Base-by-base conservation (phyloP, 2,329 filamentous ascomycete genomes). In the Penicillium fuscoglaucum region DNA sequence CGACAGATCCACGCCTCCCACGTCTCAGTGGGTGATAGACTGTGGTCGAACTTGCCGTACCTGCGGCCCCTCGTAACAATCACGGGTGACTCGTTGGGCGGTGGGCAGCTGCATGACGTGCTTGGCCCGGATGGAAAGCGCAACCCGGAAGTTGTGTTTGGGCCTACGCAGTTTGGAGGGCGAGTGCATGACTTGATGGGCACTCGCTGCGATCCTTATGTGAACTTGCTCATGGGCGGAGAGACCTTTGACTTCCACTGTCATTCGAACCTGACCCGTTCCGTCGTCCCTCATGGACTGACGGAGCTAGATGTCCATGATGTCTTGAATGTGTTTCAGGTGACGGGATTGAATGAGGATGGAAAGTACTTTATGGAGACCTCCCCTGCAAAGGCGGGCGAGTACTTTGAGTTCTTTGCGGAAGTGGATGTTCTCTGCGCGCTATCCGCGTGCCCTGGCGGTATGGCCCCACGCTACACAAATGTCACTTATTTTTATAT, bases 291-390 rank as follows among this genome's bases (percentile, higher is more conserved):
- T 0, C 87, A 81, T 60, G 89, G 90, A 0, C 72, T 95, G 43
- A 82, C 79, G 6, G 91, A 95, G 74, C 79, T 80, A 31, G 90
- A 95, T 69, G 85, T 95, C 1, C 91, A 96, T 68, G 90, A 96
- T 71, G 90, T 96, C 0, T 81, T 96, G 54, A 96, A 96, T 68
- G 80, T 96, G 3, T 95, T 96, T 70, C 91, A 96, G 72, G 90
- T 93, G 7, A 95, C 91, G 0, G 90, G 90, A 0, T 71, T 95
- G 47, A 88, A 95, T 67, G 79, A 83, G 53, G 69, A 87, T 59
- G 90, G 89, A 0, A 83, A 86, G 52, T 93, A 93, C 65, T 93
- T 90, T 60, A 96, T 96, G 79, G 76, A 79, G 51, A 73, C 80
- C 9, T 80, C 73, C 29, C 80, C 80, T 6, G 79, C 80, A 4